A percentile compares a stretch with the other conserved stretches of the same genome.
phyloP scores from a whole-genome alignment of 345 rosid genomes.

The Eucalyptus pauciflora region DNA sequence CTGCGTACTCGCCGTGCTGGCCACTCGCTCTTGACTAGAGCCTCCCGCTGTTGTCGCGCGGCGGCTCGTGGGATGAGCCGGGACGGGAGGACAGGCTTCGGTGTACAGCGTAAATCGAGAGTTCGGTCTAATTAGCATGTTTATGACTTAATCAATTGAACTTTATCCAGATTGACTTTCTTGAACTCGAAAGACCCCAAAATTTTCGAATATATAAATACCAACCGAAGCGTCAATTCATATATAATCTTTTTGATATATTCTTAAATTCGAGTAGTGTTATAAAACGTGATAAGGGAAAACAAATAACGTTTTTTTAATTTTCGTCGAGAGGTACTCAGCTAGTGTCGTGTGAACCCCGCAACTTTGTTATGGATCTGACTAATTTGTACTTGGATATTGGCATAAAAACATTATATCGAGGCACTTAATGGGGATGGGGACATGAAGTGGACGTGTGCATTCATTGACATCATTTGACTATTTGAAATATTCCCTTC shows the following conservation, averaged over 20 bases:
- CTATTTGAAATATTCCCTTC: too few species aligned
- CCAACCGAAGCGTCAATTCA: not conserved
- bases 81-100: not conserved
- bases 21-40: not conserved
- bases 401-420: too few species aligned
- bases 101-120: too few species aligned
- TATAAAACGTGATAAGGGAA: fast-evolving
- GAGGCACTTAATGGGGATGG: too few species aligned
- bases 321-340: too few species aligned
- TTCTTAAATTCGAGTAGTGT: not conserved
- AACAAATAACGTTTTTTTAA: fast-evolving
- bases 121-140: too few species aligned
- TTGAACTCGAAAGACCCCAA: not conserved
- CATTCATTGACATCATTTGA: too few species aligned
- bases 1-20: not conserved
- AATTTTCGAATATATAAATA: too few species aligned
- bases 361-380: fast-evolving
- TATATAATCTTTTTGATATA: too few species aligned
- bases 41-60: not conserved
- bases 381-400: not conserved
- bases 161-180: not conserved
- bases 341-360: too few species aligned
- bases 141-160: not conserved
- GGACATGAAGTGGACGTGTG: too few species aligned
- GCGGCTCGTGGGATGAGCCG: not conserved